phyloP scores from a whole-genome alignment of 495 filamentous ascomycete genomes.

The Bryoglossum gracile region DNA sequence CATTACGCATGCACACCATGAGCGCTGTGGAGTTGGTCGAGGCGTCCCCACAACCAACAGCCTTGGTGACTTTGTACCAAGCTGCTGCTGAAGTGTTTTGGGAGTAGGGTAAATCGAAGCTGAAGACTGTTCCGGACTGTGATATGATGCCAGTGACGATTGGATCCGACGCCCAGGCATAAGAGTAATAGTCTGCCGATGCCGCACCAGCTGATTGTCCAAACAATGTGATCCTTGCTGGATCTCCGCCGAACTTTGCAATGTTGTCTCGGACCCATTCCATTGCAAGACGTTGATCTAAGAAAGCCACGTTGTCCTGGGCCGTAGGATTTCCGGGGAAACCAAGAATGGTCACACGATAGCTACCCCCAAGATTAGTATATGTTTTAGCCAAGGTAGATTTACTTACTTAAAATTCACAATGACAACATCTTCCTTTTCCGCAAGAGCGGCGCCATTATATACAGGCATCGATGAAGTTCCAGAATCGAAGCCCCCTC shows the following conservation, averaged over 20 bases:
- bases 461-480: conserved; percentile 28
- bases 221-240: conserved; percentile 54
- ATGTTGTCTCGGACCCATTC: conserved; percentile 68
- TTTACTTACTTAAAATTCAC: conserved; percentile 44
- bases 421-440: conserved; percentile 46
- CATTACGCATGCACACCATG: conserved; percentile 34
- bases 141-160: conserved; percentile 41
- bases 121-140: conserved; percentile 44
- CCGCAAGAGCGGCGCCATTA: conserved; percentile 33
- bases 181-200: conserved; percentile 44
- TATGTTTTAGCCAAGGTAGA: not conserved
- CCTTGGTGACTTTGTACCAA: conserved; percentile 35
- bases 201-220: conserved; percentile 44
- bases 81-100: conserved; percentile 19
- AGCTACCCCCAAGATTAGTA: not conserved
- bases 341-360: conserved; percentile 2
- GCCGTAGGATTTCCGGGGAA: not conserved
- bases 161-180: conserved; percentile 38
- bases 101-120: conserved; percentile 30
- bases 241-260: conserved; percentile 59
- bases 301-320: conserved; percentile 48
- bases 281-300: conserved; percentile 61
- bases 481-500: conserved; percentile 30
- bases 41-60: conserved; percentile 34
- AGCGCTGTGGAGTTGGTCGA: conserved; percentile 20